Percentiles rank a stretch among this genome's conserved stretches.
phyloP scores from a whole-genome alignment of 2,329 filamentous ascomycete species.

The Ceratocystis papillata region DNA sequence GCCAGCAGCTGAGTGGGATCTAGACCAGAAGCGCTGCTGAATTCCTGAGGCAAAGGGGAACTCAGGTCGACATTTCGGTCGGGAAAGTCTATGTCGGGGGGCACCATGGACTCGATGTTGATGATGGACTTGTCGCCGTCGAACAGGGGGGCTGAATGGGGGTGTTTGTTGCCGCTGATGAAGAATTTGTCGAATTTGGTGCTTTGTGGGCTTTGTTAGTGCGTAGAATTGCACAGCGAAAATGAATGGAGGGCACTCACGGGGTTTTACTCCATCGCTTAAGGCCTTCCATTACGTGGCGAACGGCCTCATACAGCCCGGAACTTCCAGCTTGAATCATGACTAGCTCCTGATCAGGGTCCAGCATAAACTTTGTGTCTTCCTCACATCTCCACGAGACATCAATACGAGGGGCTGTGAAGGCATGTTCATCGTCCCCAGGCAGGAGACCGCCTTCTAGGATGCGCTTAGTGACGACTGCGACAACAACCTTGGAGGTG shows the following conservation, averaged over 20 bases:
- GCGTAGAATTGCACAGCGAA: background rate
- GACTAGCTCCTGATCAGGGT: constrained; percentile 57
- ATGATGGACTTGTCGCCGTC: constrained; percentile 28
- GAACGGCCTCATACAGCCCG: constrained; percentile 67
- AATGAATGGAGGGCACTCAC: constrained; percentile 18
- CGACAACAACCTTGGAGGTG: constrained; percentile 53
- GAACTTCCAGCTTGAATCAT: constrained; percentile 62
- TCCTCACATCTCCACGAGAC: constrained; percentile 55
- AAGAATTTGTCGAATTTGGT: constrained; percentile 56
- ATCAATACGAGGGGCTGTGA: constrained; percentile 57
- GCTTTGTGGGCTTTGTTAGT: constrained; percentile 27
- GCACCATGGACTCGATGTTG: constrained; percentile 14
- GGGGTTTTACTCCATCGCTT: constrained; percentile 12
- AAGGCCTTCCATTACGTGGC: constrained; percentile 37
- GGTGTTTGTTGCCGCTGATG: constrained; percentile 36
- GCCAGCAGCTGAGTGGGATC: constrained; percentile 63
- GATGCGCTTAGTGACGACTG: constrained; percentile 59
- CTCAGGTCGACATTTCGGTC: background rate
- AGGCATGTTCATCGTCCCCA: constrained; percentile 30
- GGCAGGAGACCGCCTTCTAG: constrained; percentile 49
- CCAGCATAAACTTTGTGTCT: constrained; percentile 45
- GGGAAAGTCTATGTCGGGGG: background rate
- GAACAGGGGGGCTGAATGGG: constrained; percentile 27
- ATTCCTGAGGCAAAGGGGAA: constrained; percentile 20
- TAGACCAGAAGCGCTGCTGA: constrained; percentile 26